Conservation (phyloP, 2,329 filamentous ascomycete genomes). For the Nigrospora oryzae region DNA sequence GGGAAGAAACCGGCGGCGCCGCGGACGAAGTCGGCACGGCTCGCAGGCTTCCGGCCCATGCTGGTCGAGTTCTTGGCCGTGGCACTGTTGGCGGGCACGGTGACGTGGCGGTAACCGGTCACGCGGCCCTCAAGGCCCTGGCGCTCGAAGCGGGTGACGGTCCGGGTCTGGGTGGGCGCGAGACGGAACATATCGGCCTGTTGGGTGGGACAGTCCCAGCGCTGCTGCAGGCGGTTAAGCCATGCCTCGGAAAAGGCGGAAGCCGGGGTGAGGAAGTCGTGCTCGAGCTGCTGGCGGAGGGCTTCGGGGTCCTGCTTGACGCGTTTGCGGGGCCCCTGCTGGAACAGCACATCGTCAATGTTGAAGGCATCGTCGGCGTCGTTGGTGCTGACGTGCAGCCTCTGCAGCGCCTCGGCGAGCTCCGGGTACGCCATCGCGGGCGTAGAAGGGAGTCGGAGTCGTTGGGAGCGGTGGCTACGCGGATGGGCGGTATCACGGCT, state of each 20-base stretch:
- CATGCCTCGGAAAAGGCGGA: slow-evolving; percentile 73
- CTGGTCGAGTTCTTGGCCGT: slow-evolving; percentile 96
- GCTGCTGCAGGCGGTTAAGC: slow-evolving; percentile 82
- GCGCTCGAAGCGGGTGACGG: slow-evolving; percentile 85
- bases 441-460: too few species aligned
- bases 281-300: slow-evolving; percentile 64
- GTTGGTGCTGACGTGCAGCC: slow-evolving; percentile 34
- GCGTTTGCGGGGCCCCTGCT: slow-evolving; percentile 30
- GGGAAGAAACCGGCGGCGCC: slow-evolving; percentile 92
- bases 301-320: slow-evolving; percentile 46
- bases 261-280: slow-evolving; percentile 71
- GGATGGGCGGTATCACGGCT: too few species aligned
- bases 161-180: slow-evolving; percentile 85
- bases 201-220: slow-evolving; percentile 76
- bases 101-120: slow-evolving; percentile 89
- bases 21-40: slow-evolving; percentile 81
- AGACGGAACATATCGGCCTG: slow-evolving; percentile 80
- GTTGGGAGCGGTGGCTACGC: too few species aligned
- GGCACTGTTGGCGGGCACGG: slow-evolving; percentile 77
- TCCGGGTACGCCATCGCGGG: slow-evolving; percentile 5
- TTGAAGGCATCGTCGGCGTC: slow-evolving; percentile 18
- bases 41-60: slow-evolving; percentile 75
- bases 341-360: slow-evolving; percentile 52
- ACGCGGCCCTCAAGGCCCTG: slow-evolving; percentile 89
- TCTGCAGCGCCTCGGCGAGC: slow-evolving; percentile 40